A percentile compares a stretch with the other conserved stretches of the same genome.
Evolutionary conservation across 2,329 filamentous ascomycete genomes (phyloP).

Genomic region (Trichoderma simmonsii): DNA sequence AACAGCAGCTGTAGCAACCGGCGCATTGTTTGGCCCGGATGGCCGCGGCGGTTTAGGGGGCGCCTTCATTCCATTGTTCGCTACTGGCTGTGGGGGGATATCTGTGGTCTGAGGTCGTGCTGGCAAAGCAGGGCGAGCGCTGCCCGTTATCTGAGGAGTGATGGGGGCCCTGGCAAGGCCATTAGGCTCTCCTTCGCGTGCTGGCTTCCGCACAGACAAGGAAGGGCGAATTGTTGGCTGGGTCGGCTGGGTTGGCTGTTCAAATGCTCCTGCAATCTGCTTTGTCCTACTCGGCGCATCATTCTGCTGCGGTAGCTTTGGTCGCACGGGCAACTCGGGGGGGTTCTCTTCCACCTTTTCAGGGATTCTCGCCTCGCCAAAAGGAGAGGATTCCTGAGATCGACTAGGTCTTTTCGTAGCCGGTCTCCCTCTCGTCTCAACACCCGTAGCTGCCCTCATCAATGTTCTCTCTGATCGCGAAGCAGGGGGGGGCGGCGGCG

Average conservation of each 20-base stretch:
- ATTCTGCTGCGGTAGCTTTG: conserved; percentile 41
- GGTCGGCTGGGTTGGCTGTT: conserved; percentile 26
- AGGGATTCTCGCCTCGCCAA: conserved; percentile 77
- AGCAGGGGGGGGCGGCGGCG: conserved; percentile 63
- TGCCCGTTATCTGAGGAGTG: conserved; percentile 41
- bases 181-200: conserved; percentile 45
- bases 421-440: conserved; percentile 20
- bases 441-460: conserved; percentile 26
- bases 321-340: conserved; percentile 48
- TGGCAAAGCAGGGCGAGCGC: conserved; percentile 48
- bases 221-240: conserved; percentile 43
- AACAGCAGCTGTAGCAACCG: conserved; percentile 22
- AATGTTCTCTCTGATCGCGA: conserved; percentile 71
- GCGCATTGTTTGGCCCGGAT: conserved; percentile 26
- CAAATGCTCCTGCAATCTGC: conserved; percentile 35
- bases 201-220: conserved; percentile 38
- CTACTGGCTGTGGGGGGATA: conserved; percentile 21
- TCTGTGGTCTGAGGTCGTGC: conserved; percentile 42
- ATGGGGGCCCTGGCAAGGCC: conserved; percentile 37
- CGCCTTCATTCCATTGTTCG: conserved; percentile 23
- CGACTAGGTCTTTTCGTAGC: conserved; percentile 19
- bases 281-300: conserved; percentile 25
- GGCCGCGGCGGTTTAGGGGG: conserved; percentile 47
- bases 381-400: conserved; percentile 63
- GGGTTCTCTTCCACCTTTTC: conserved; percentile 47